Percentiles rank a stretch among this genome's conserved stretches.
Conservation (phyloP, 1,284 basidiomycete species). For the Spongiforma sp. region DNA sequence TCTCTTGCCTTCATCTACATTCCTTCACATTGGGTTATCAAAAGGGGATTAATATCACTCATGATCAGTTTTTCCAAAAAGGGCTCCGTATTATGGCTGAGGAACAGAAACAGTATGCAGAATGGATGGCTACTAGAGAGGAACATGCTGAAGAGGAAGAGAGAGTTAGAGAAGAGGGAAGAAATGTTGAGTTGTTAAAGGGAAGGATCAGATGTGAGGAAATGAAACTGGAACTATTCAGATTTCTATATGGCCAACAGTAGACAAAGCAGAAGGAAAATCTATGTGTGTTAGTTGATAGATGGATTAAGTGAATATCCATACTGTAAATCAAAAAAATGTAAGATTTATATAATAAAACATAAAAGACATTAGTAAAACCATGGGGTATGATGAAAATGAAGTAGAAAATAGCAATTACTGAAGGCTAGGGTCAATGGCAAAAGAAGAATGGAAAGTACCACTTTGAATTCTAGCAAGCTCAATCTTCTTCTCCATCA, state of each 20-base stretch:
- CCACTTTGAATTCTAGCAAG: constrained; percentile 1
- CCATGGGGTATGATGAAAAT: too few relatives aligned
- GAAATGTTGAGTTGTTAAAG: neutral
- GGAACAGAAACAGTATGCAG: neutral
- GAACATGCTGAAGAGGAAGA: neutral
- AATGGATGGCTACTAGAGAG: neutral
- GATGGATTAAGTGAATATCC: too few relatives aligned
- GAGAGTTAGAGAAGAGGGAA: neutral
- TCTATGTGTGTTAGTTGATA: too few relatives aligned
- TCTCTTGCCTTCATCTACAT: neutral
- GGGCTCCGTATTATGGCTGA: neutral
- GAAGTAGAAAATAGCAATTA: neutral
- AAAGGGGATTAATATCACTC: neutral
- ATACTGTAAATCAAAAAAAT: too few relatives aligned
- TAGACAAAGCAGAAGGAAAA: neutral
- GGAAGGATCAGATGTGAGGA: neutral
- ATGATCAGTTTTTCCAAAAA: neutral
- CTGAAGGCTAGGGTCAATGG: neutral
- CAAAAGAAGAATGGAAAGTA: neutral
- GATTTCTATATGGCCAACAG: neutral
- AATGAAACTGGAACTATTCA: neutral
- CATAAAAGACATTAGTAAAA: too few relatives aligned
- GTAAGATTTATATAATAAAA: too few relatives aligned
- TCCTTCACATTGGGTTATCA: neutral
- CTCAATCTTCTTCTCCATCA: constrained; percentile 12